Evolutionary conservation across 1,284 basidiomycete genomes (phyloP), one percentile per base, ranked within the genome.

Genomic region (Leccinum subrobustum): DNA sequence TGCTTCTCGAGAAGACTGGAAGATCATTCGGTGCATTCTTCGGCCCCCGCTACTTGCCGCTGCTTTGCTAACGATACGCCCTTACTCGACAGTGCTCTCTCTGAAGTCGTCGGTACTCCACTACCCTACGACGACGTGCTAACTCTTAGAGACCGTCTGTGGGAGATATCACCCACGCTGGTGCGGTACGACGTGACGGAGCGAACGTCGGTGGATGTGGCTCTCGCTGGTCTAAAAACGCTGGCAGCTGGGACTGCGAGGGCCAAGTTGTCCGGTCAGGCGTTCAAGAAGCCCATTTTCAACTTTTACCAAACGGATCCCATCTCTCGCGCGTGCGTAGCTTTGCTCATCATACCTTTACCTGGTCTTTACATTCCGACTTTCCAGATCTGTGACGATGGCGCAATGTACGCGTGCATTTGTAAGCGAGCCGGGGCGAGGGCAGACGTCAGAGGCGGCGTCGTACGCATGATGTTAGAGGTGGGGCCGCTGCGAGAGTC

Each of bases 231-330:
- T 9, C 77, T 97, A 52, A 84, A 84, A 69, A 75, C 79, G 1
- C 75, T 96, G 25, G 81, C 80, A 20, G 77, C 76, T 11, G 72
- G 78, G 52, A 87, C 83, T 16, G 75, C 78, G 35, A 78, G 78
- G 11, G 83, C 83, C 50, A 87, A 87, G 75, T 81, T 85, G 42
- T 81, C 84, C 3, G 84, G 83, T 6, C 78, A 78, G 50, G 80
- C 85, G 8, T 87, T 98, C 77, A 82, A 81, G 75, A 92, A 89
- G 76, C 92, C 95, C 3, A 91, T 99, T 68, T 69, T 79, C 60
- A 98, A 98, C 82, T 99, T 98, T 79, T 99, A 98, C 80, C 90
- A 95, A 78, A 98, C 96, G 7, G 95, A 96, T 76, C 85, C 91
- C 37, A 90, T 93, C 66, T 92, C 91, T 54, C 79, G 91, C 82